Percentiles rank a stretch among this genome's conserved stretches.
phyloP scores from a whole-genome alignment of 805 yeast genomes.

The Tetrapisispora pingtungensis region DNA sequence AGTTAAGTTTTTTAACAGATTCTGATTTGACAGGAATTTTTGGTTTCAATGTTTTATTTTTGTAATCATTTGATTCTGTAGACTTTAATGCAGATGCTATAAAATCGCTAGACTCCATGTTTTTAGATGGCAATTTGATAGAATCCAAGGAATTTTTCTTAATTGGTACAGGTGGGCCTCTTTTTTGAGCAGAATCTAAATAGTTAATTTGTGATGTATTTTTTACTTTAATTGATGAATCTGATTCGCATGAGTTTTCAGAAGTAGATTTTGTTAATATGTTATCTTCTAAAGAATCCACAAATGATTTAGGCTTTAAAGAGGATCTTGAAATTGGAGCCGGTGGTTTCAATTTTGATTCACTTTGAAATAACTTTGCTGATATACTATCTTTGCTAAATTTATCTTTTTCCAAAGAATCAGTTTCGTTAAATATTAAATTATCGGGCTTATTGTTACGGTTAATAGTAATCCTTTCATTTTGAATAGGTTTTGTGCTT shows the following conservation, averaged over 20 bases:
- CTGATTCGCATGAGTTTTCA: not conserved
- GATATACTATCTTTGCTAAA: too few relatives aligned
- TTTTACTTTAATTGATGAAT: not conserved
- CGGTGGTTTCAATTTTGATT: not conserved
- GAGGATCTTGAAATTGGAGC: not conserved
- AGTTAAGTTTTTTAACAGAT: not conserved
- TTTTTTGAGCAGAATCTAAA: slow-evolving; percentile 17
- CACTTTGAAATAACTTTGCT: too few relatives aligned
- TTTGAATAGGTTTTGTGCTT: not conserved
- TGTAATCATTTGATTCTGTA: slow-evolving; percentile 2
- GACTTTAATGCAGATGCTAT: slow-evolving; percentile 15
- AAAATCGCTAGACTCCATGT: slow-evolving; percentile 13
- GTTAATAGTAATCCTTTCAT: not conserved
- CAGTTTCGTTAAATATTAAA: not conserved
- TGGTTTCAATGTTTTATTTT: slow-evolving; percentile 8
- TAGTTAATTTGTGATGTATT: slow-evolving; percentile 7
- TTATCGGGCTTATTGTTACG: not conserved
- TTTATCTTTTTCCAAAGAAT: too few relatives aligned
- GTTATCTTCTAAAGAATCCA: slow-evolving; percentile 14
- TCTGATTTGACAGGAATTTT: slow-evolving; percentile 10
- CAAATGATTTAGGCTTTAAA: slow-evolving; percentile 5
- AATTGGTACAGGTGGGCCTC: not conserved
- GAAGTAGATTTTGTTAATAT: slow-evolving; percentile 8
- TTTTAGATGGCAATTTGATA: not conserved
- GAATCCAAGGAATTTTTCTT: not conserved